A percentile compares a stretch with the other conserved stretches of the same genome.
These are phyloP conservation scores for Alternaria viburni DNA, from an alignment of 2,329 filamentous ascomycete species.

Conservation along the genomic window DNA sequence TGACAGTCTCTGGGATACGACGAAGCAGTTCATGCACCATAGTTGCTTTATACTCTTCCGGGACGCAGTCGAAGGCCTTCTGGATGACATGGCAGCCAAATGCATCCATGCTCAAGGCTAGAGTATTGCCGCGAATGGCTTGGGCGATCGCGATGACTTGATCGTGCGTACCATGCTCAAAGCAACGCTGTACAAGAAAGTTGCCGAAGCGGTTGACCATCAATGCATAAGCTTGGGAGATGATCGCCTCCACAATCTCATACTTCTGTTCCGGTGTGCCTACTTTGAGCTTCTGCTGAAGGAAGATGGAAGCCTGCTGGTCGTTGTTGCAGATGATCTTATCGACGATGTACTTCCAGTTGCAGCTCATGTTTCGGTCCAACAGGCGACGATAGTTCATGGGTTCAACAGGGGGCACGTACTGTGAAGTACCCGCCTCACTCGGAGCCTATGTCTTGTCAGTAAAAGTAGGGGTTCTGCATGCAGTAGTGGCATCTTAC, in stretches of 20 bases:
- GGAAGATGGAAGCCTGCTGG: slow-evolving; percentile 97
- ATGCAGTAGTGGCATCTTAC: slow-evolving; percentile 17
- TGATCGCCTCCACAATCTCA: slow-evolving; percentile 95
- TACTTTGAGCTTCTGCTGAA: slow-evolving; percentile 98
- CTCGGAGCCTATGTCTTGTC: slow-evolving; percentile 28
- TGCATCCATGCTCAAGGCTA: slow-evolving; percentile 96
- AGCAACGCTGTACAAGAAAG: slow-evolving; percentile 97
- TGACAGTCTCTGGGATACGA: slow-evolving; percentile 95
- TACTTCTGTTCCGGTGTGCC: slow-evolving; percentile 95
- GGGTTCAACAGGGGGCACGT: slow-evolving; percentile 85
- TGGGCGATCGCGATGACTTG: slow-evolving; percentile 93
- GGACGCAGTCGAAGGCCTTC: slow-evolving; percentile 97
- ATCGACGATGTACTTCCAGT: slow-evolving; percentile 99
- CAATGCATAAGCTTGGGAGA: slow-evolving; percentile 88
- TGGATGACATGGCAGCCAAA: slow-evolving; percentile 98
- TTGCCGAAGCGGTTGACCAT: slow-evolving; percentile 99
- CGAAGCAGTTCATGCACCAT: slow-evolving; percentile 99
- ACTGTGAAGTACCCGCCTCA: slow-evolving; percentile 60
- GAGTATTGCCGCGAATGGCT: slow-evolving; percentile 89
- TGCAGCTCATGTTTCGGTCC: slow-evolving; percentile 94
- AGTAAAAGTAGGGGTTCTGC: background rate
- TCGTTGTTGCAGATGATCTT: slow-evolving; percentile 99
- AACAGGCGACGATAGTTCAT: slow-evolving; percentile 95
- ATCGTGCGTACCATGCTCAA: slow-evolving; percentile 94
- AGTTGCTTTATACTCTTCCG: slow-evolving; percentile 95